Evolutionary conservation across 306 rosid genomes (phyloP).

Genomic region (Acacia crassicarpa): DNA sequence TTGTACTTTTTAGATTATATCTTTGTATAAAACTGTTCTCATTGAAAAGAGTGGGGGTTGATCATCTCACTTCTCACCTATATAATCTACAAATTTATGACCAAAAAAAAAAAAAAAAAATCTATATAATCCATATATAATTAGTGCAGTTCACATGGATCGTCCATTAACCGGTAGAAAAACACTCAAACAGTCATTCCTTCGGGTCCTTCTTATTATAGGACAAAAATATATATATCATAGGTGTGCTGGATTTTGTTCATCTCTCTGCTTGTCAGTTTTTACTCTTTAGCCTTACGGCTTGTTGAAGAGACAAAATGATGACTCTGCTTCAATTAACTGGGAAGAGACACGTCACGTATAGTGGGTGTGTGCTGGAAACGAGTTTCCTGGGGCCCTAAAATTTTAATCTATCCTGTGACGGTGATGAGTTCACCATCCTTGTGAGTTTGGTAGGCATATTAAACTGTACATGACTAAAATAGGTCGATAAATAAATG

Average conservation of each 20-base stretch:
- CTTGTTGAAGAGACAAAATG: conserved; percentile 41
- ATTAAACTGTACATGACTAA: conserved; percentile 46
- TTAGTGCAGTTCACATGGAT: background rate
- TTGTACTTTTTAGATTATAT: too few species aligned
- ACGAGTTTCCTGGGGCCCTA: conserved; percentile 43
- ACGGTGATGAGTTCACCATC: conserved; percentile 46
- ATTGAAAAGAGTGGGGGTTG: background rate
- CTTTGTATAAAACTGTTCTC: too few species aligned
- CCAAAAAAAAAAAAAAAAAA: too few species aligned
- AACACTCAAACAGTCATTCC: background rate
- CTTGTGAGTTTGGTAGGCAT: conserved; percentile 63
- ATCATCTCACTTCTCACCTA: background rate
- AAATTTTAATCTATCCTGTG: conserved; percentile 37
- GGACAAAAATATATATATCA: conserved; percentile 25
- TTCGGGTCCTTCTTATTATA: background rate
- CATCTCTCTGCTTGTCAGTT: conserved; percentile 31
- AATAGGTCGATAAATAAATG: conserved; percentile 42
- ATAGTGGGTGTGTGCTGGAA: conserved; percentile 41
- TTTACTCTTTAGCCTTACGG: conserved; percentile 33
- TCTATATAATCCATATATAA: background rate
- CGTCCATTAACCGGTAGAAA: background rate
- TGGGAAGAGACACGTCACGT: conserved; percentile 44
- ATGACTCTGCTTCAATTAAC: conserved; percentile 41
- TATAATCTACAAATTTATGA: too few species aligned
- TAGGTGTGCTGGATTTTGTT: conserved; percentile 47